phyloP scores from a whole-genome alignment of 164 flowering plant genomes.

The Umbilicus rupestris region DNA sequence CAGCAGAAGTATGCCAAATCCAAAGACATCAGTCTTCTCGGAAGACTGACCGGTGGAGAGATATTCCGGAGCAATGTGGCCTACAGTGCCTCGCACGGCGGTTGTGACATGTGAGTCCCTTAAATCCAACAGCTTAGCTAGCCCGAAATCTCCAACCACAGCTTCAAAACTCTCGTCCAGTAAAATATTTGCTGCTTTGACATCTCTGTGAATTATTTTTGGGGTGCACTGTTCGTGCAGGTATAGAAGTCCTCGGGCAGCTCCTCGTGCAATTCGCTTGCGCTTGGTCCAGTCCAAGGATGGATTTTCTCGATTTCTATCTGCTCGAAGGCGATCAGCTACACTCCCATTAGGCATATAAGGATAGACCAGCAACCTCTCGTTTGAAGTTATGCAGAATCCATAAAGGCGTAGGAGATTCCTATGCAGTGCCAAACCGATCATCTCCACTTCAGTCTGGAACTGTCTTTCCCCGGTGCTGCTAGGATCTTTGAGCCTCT shows the following conservation, averaged over 20 bases:
- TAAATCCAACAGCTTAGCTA: conserved; percentile 77
- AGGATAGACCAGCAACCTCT: conserved; percentile 87
- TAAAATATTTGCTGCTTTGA: conserved; percentile 91
- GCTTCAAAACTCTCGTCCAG: conserved; percentile 94
- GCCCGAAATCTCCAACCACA: conserved; percentile 95
- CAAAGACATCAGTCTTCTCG: conserved; percentile 96
- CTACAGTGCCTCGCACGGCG: conserved; percentile 92
- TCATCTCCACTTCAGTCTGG: conserved; percentile 99
- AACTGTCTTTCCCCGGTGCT: conserved; percentile 91
- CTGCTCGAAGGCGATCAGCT: conserved; percentile 95
- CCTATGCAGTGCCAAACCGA: conserved; percentile 87
- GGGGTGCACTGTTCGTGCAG: conserved; percentile 91
- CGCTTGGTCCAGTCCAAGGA: conserved; percentile 83
- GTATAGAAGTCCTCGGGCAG: conserved; percentile 85
- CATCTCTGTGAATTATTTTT: conserved; percentile 92
- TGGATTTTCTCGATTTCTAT: conserved; percentile 43
- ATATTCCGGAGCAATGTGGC: conserved; percentile 98
- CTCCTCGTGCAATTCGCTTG: conserved; percentile 69
- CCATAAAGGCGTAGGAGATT: conserved; percentile 89
- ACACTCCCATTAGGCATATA: conserved; percentile 97
- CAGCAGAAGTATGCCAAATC: conserved; percentile 84
- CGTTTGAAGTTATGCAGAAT: conserved; percentile 79
- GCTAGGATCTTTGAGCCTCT: conserved; percentile 81
- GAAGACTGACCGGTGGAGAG: conserved; percentile 98
- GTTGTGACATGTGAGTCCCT: conserved; percentile 96